Percentiles rank a stretch among this genome's conserved stretches.
Conservation (phyloP, 2,329 filamentous ascomycete genomes). For the Nectriaceae sp. region DNA sequence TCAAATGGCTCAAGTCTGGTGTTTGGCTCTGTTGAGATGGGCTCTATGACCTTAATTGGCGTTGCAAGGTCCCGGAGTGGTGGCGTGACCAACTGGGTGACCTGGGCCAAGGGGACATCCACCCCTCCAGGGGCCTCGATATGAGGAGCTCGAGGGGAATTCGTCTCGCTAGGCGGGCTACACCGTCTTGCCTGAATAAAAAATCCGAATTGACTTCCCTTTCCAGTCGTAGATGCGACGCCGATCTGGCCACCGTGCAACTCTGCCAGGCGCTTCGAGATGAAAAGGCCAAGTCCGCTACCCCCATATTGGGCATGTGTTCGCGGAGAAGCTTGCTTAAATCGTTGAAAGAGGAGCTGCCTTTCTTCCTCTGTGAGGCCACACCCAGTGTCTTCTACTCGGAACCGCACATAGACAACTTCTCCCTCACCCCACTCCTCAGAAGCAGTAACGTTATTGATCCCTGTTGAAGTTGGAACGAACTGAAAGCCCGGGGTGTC, state of each 20-base stretch:
- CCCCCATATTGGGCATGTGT: slow-evolving; percentile 63
- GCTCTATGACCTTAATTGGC: too few species aligned
- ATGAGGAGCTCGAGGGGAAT: neutral
- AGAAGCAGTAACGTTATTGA: slow-evolving; percentile 14
- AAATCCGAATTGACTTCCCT: slow-evolving; percentile 64
- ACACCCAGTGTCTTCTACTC: slow-evolving; percentile 66
- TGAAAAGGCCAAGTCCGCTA: slow-evolving; percentile 64
- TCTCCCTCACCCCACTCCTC: slow-evolving; percentile 38
- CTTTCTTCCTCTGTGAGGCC: slow-evolving; percentile 64
- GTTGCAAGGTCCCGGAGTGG: neutral
- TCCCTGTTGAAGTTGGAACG: slow-evolving; percentile 3
- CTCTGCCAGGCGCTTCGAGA: slow-evolving; percentile 63
- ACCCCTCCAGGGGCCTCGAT: neutral
- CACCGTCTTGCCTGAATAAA: slow-evolving; percentile 59
- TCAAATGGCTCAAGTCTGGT: too few species aligned
- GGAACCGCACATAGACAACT: slow-evolving; percentile 44
- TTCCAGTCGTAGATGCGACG: slow-evolving; percentile 57
- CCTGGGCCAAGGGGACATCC: neutral
- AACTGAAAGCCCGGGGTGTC: slow-evolving; percentile 12
- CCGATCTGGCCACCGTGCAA: slow-evolving; percentile 67
- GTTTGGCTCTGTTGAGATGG: too few species aligned
- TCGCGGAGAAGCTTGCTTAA: slow-evolving; percentile 60
- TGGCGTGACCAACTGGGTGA: neutral
- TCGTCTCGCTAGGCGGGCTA: slow-evolving; percentile 18
- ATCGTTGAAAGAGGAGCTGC: slow-evolving; percentile 66